Percentiles rank a stretch among this genome's conserved stretches.
Conservation (phyloP, 257 asterid species). For the Capsicum rhomboideum region DNA sequence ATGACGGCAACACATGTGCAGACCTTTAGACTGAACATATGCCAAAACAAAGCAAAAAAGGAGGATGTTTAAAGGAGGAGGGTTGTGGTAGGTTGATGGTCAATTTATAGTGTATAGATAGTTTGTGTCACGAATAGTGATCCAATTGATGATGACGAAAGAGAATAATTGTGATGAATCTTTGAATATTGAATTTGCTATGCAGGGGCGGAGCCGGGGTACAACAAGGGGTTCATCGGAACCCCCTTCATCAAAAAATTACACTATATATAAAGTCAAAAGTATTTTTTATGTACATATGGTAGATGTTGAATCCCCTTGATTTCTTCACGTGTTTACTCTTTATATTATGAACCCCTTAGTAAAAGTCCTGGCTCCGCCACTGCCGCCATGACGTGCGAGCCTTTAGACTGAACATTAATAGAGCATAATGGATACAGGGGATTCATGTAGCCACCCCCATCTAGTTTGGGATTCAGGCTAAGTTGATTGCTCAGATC, state of each 20-base stretch:
- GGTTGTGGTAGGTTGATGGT: not conserved
- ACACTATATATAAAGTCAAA: too few species aligned
- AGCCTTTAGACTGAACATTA: not conserved
- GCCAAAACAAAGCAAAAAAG: not conserved
- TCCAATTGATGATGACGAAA: not conserved
- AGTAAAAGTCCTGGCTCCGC: too few species aligned
- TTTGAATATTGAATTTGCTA: not conserved
- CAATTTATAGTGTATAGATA: not conserved
- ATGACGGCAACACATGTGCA: too few species aligned
- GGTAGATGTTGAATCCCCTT: too few species aligned
- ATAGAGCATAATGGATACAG: not conserved
- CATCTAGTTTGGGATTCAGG: not conserved
- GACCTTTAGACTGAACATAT: too few species aligned
- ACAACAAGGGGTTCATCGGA: too few species aligned
- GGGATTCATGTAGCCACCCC: not conserved
- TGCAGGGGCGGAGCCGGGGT: too few species aligned
- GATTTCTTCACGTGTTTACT: too few species aligned
- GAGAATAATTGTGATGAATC: not conserved
- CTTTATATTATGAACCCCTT: too few species aligned
- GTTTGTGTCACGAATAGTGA: not conserved
- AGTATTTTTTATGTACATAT: too few species aligned
- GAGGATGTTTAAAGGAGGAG: not conserved
- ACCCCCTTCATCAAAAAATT: too few species aligned
- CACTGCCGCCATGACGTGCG: not conserved
- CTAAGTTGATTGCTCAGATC: not conserved